Conservation (phyloP, 768 basidiomycete genomes). For the Boletellus sp. region DNA sequence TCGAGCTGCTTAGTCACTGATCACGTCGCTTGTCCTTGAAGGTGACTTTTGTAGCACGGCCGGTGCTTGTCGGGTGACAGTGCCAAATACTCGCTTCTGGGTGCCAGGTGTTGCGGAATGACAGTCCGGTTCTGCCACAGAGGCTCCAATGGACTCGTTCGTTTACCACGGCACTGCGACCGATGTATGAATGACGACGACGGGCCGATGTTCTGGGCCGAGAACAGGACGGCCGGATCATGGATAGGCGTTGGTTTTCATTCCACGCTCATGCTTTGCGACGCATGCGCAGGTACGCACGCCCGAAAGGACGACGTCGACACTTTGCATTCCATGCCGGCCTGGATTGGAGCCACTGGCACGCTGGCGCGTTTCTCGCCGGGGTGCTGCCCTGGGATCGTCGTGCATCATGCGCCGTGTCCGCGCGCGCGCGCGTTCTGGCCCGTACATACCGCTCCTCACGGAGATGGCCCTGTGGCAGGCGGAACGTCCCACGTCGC, state of each 20-base stretch:
- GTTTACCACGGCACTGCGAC: neutral
- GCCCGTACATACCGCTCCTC: conserved; percentile 2
- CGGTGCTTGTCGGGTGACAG: neutral
- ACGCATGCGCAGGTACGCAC: neutral
- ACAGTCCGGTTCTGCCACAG: conserved; percentile 12
- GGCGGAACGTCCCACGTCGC: conserved; percentile 9
- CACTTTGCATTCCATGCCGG: conserved; percentile 8
- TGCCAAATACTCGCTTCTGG: neutral
- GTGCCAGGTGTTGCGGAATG: conserved; percentile 3
- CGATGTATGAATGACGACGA: neutral
- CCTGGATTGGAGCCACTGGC: neutral
- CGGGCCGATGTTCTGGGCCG: neutral
- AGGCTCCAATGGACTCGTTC: conserved; percentile 8
- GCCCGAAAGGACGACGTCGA: neutral
- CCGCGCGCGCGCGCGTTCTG: neutral
- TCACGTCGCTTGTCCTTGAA: conserved; percentile 5
- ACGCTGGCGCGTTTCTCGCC: conserved; percentile 5
- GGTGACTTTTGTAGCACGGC: conserved; percentile 16
- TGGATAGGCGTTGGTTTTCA: neutral
- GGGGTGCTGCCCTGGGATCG: too few species aligned
- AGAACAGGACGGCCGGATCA: conserved; percentile 23
- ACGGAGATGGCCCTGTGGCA: conserved; percentile 6
- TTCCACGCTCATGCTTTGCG: conserved; percentile 1
- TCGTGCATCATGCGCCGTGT: neutral
- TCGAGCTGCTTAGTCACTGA: conserved; percentile 21